Evolutionary conservation across 208 protist genomes (phyloP), one percentile per base, ranked within the genome.

Genomic region (Tritrichomonas foetus): DNA sequence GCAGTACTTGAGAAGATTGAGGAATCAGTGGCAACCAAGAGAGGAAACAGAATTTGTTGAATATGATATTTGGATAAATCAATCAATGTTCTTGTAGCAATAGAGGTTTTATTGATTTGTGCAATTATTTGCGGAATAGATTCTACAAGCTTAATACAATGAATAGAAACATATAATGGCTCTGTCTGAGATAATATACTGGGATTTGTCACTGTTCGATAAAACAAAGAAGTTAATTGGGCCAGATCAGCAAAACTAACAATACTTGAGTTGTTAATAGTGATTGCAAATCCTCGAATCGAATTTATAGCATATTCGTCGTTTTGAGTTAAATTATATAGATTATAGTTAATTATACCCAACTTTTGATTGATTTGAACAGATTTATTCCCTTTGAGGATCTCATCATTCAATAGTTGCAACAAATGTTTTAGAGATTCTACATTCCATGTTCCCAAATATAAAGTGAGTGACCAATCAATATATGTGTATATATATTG

Each of bases 391-490:
- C 41, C 69, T 75, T 75, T 27, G 16, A 36, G 44, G 44, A 75
- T 36, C n/a, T 25, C 41, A 22, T 41, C 0, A 50, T 50, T 82
- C 14, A 82, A 44, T 82, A 25, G 1, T 53, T 82, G 41, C 3
- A 14, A 25, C 0, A 82, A 44, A 36, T 49, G 20, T 49, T 50
- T 44, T 50, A 82, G 50, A 49, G 41, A 50, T 82, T 47, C 25
- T 82, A 50, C 74, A 53, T 82, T n/a, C n/a, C 74, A 82, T 50
- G 69, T 75, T 75, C 41, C 14, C n/a, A n/a, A n/a, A n/a, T n/a
- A n/a, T n/a, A n/a, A 44, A 44, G 69, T 36, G n/a, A 75, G 36
- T n/a, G 33, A 47, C 69, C 69, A 75, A 75, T 75, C 69, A 3
- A 75, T 75, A 44, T 75, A 75, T 13, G 69, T 47, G 13, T 47